Evolutionary conservation across 306 rosid genomes (phyloP), one percentile per base, ranked within the genome.

Genomic region (Prunus campanulata): DNA sequence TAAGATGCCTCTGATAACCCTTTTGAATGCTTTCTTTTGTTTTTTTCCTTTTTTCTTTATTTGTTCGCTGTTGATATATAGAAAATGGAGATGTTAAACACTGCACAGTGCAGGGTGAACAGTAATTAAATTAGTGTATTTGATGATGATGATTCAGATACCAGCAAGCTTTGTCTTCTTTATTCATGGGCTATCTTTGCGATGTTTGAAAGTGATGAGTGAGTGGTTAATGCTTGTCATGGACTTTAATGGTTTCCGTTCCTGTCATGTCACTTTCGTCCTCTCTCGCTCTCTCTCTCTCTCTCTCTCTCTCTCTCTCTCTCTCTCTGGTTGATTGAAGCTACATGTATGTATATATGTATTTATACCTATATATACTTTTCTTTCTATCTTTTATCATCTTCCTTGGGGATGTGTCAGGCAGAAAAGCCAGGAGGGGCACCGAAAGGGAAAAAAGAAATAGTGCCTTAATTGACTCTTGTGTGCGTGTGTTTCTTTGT

Each of bases 241-340:
- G 72, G 80, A 67, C 85, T 88, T 90, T 90, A 83, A 84, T 88
- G 97, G 89, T 86, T 87, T 86, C 78, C 80, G 91, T 84, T 95
- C 87, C 75, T 75, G 97, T 95, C 97, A 84, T 11, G 99, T 95
- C 99, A n/a, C 87, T 96, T 84, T 95, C 97, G 68, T 15, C 14
- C 77, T 66, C 80, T 69, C 74, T 81, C 79, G 81, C 66, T 74
- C 77, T 84, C 66, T 74, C 75, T 11, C 66, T 68, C 74, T 62
- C 55, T 80, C 79, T 84, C 62, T 74, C 77, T 66, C 80, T 69
- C 74, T 81, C 79, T 84, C 66, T 74, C 79, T 84, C 66, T 74
- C 77, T 10, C 66, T 67, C 74, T 62, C 55, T 80, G 50, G 85
- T 84, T 92, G 5, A 52, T 52, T 5, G 8, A 15, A 56, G 54